Evolutionary conservation across 1,139 yeast species (phyloP).

Genomic region (Pichia sp.): DNA sequence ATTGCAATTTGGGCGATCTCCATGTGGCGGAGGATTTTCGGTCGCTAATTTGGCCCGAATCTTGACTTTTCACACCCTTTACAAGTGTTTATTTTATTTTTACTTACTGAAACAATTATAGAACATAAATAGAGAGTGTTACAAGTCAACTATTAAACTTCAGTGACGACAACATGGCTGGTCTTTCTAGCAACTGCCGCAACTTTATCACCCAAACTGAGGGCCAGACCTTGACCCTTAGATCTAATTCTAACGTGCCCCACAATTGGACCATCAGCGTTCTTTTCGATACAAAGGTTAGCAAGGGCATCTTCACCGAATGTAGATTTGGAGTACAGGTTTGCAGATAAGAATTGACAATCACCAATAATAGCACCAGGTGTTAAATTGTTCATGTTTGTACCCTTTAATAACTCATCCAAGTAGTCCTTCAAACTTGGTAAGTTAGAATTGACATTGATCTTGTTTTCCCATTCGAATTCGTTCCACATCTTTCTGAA

Average conservation of each 20-base stretch:
- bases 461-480: conserved; percentile 99
- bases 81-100: too few relatives aligned
- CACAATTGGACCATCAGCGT: conserved; percentile 69
- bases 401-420: conserved; percentile 73
- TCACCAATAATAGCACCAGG: conserved; percentile 87
- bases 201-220: conserved; percentile 92
- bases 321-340: conserved; percentile 86
- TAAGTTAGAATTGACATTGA: conserved; percentile 76
- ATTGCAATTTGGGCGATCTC: too few relatives aligned
- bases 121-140: background rate
- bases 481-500: conserved; percentile 99
- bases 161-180: conserved; percentile 25
- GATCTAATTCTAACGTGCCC: conserved; percentile 98
- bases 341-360: conserved; percentile 93
- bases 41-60: too few relatives aligned
- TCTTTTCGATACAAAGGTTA: conserved; percentile 88
- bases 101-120: too few relatives aligned
- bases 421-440: conserved; percentile 75
- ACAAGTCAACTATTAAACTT: conserved; percentile 8
- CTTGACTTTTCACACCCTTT: too few relatives aligned
- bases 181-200: conserved; percentile 71
- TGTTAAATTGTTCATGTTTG: conserved; percentile 93
- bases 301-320: conserved; percentile 99
- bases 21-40: too few relatives aligned
- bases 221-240: conserved; percentile 96